Percentiles rank a stretch among this genome's conserved stretches.
Conservation (phyloP, 495 filamentous ascomycete species). For the Aspergillus haitiensis region DNA sequence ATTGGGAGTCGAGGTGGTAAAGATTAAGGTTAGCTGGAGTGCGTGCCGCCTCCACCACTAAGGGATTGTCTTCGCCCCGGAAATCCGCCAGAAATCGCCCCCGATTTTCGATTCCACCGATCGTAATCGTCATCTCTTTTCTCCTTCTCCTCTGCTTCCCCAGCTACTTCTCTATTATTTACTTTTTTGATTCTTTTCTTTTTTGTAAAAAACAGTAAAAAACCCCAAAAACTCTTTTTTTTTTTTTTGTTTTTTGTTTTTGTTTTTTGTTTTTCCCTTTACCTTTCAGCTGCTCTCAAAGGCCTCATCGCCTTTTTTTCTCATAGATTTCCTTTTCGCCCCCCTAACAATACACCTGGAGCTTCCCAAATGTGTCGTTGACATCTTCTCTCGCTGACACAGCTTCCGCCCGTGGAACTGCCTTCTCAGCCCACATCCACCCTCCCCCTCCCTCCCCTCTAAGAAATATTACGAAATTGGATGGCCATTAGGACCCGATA, state of each 20-base stretch:
- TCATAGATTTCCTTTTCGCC: slow-evolving; percentile 9
- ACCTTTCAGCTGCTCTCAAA: not conserved
- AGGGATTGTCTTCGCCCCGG: not conserved
- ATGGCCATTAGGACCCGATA: slow-evolving; percentile 35
- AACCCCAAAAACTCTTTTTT: too few species aligned
- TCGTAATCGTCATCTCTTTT: slow-evolving; percentile 18
- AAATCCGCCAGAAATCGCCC: not conserved
- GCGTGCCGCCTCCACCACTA: not conserved
- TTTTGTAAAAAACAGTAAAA: not conserved
- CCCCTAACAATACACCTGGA: not conserved
- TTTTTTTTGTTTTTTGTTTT: too few species aligned
- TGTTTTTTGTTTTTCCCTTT: not conserved
- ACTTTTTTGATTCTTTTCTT: not conserved
- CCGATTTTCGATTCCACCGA: not conserved
- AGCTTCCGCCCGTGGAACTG: slow-evolving; percentile 12
- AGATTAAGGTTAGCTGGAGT: slow-evolving; percentile 4
- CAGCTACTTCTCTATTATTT: slow-evolving; percentile 1
- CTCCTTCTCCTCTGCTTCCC: slow-evolving; percentile 10
- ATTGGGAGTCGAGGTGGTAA: not conserved
- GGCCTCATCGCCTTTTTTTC: not conserved
- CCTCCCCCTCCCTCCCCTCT: not conserved
- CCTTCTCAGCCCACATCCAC: slow-evolving; percentile 10
- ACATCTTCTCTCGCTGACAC: slow-evolving; percentile 13
- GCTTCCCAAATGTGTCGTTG: slow-evolving; percentile 13
- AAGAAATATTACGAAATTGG: slow-evolving; percentile 22